A percentile compares a stretch with the other conserved stretches of the same genome.
Evolutionary conservation across 1,284 basidiomycete genomes (phyloP).

Genomic region (Heterobasidion occidentale): DNA sequence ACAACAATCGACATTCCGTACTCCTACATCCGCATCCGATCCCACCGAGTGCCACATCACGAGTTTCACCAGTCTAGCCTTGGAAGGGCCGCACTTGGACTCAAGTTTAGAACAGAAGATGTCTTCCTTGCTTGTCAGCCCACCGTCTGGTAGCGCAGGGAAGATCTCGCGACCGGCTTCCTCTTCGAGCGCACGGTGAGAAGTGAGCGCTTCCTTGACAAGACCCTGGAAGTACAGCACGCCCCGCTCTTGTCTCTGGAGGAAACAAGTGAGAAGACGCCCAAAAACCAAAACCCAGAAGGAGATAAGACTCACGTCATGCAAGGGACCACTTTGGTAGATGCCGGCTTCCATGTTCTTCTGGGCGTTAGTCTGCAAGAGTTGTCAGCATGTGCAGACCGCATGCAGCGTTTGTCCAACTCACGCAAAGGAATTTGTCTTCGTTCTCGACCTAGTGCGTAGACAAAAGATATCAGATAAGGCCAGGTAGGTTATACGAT

Average conservation of each 20-base stretch:
- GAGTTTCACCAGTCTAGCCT: background rate
- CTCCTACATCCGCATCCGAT: too few relatives aligned
- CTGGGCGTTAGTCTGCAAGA: background rate
- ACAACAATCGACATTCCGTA: too few relatives aligned
- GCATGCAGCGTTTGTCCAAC: background rate
- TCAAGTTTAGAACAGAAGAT: background rate
- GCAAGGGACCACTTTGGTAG: background rate
- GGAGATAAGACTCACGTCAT: background rate
- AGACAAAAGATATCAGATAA: background rate
- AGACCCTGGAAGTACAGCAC: background rate
- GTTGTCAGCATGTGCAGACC: background rate
- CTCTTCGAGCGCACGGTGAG: background rate
- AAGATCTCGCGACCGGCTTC: background rate
- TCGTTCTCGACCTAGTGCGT: background rate
- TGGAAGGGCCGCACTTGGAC: background rate
- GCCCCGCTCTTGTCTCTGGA: background rate
- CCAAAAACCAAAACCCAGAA: background rate
- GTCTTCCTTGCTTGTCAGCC: background rate
- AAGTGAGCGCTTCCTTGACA: background rate
- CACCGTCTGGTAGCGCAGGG: background rate
- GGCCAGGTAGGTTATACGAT: background rate
- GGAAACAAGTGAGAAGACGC: background rate
- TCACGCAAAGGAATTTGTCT: background rate
- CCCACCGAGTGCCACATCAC: too few relatives aligned
- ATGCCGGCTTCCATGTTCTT: background rate